Evolutionary conservation across 1,284 basidiomycete genomes (phyloP).

Genomic region (Apiotrichum gamsii): DNA sequence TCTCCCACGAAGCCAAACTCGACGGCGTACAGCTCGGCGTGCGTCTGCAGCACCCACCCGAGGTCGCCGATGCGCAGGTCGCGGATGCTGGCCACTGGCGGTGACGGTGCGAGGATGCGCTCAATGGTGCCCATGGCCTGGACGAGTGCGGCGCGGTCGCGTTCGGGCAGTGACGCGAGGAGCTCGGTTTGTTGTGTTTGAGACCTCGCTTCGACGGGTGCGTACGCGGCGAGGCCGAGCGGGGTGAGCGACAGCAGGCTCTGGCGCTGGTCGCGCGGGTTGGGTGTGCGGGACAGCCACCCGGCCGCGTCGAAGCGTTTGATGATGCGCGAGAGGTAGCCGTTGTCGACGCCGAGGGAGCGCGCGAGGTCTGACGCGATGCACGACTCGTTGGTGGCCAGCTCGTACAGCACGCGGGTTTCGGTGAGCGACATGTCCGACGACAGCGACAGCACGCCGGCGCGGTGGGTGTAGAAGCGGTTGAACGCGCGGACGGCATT

Average conservation of each 20-base stretch:
- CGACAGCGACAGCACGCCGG: constrained; percentile 7
- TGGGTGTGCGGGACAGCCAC: constrained; percentile 3
- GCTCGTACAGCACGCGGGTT: constrained; percentile 13
- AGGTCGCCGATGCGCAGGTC: constrained; percentile 10
- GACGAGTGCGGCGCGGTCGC: background rate
- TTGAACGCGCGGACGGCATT: constrained; percentile 16
- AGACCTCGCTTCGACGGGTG: constrained; percentile 2
- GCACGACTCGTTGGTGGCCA: background rate
- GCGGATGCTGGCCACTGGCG: constrained; percentile 2
- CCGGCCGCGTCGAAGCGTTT: constrained; percentile 12
- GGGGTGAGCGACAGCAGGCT: constrained; percentile 3
- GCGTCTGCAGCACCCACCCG: constrained; percentile 11
- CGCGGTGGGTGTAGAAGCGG: constrained; percentile 17
- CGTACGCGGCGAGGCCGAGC: background rate
- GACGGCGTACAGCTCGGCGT: constrained; percentile 8
- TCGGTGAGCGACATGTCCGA: constrained; percentile 12
- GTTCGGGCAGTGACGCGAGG: background rate
- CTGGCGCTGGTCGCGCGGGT: constrained; percentile 10
- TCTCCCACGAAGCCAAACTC: constrained; percentile 5
- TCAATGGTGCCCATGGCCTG: constrained; percentile 5
- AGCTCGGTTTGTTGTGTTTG: background rate
- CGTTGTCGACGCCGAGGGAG: constrained; percentile 9
- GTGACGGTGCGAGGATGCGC: background rate
- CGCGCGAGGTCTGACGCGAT: constrained; percentile 9
- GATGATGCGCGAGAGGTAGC: constrained; percentile 15